A percentile compares a stretch with the other conserved stretches of the same genome.
phyloP scores from a whole-genome alignment of 2,329 filamentous ascomycete species.

The Aspergillaceae sp. region DNA sequence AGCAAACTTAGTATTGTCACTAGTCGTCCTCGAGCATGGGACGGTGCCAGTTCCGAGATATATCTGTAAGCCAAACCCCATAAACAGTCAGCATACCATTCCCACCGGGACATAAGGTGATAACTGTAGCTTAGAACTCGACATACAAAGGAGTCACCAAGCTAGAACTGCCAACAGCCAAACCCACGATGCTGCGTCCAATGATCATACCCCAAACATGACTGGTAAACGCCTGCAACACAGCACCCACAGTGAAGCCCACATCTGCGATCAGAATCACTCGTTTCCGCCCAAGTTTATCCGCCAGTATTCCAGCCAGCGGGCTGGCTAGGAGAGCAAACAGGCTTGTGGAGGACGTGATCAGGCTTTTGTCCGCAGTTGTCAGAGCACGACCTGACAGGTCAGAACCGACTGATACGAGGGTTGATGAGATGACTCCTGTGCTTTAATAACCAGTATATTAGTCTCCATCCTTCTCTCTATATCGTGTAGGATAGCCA shows the following conservation, averaged over 20 bases:
- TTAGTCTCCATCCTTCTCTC: slow-evolving; percentile 5
- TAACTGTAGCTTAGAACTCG: not conserved
- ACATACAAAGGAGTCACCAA: slow-evolving; percentile 67
- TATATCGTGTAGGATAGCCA: too few species aligned
- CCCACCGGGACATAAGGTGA: not conserved
- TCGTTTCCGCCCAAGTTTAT: slow-evolving; percentile 39
- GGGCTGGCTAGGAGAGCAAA: slow-evolving; percentile 51
- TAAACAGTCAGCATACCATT: slow-evolving; percentile 1
- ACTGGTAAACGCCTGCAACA: slow-evolving; percentile 34
- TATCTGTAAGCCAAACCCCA: slow-evolving; percentile 41
- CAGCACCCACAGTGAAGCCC: slow-evolving; percentile 38
- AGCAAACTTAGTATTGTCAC: slow-evolving; percentile 77
- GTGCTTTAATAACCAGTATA: slow-evolving; percentile 34
- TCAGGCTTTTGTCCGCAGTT: slow-evolving; percentile 50
- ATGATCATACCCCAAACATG: slow-evolving; percentile 39
- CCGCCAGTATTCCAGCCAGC: slow-evolving; percentile 45
- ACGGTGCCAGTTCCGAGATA: slow-evolving; percentile 76
- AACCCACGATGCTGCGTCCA: slow-evolving; percentile 39
- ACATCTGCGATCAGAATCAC: slow-evolving; percentile 41
- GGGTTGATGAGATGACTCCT: slow-evolving; percentile 53
- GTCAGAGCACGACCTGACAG: slow-evolving; percentile 43
- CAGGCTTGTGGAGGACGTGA: slow-evolving; percentile 50
- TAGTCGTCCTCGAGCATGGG: slow-evolving; percentile 64
- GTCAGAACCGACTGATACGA: slow-evolving; percentile 48
- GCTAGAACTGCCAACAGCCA: slow-evolving; percentile 46